Conservation (phyloP, 495 filamentous ascomycete genomes). For the Xylaria bambusicola region DNA sequence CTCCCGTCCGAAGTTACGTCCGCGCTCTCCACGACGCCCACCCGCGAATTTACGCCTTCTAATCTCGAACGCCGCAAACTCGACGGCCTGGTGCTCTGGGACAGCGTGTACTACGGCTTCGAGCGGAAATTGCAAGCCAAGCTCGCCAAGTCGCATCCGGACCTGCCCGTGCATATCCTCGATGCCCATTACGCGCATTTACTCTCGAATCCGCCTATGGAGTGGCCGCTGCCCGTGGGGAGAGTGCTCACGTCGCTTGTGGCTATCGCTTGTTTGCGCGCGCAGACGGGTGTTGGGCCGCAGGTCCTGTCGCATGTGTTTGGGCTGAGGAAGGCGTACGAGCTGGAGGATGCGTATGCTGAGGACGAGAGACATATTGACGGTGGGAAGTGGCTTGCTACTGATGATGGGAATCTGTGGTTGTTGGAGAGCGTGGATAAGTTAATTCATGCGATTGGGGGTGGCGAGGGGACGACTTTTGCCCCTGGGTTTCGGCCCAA, state of each 20-base stretch:
- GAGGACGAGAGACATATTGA: conserved; percentile 50
- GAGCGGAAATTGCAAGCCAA: conserved; percentile 66
- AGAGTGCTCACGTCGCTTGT: conserved; percentile 67
- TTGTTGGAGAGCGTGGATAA: conserved; percentile 67
- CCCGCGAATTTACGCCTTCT: conserved; percentile 45
- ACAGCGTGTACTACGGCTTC: conserved; percentile 71
- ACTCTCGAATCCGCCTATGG: conserved; percentile 58
- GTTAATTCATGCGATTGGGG: conserved; percentile 65
- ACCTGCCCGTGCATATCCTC: conserved; percentile 76
- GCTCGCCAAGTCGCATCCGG: conserved; percentile 67
- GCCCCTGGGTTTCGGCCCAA: conserved; percentile 54
- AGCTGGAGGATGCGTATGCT: conserved; percentile 61
- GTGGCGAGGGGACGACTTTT: conserved; percentile 60
- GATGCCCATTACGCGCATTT: conserved; percentile 69
- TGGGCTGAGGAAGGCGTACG: conserved; percentile 67
- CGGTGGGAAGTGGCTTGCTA: conserved; percentile 64
- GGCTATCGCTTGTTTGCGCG: conserved; percentile 67
- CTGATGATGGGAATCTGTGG: conserved; percentile 74
- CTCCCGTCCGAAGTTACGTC: conserved; percentile 52
- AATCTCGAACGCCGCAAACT: conserved; percentile 55
- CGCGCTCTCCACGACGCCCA: conserved; percentile 49
- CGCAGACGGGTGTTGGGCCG: conserved; percentile 76
- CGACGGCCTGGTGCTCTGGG: conserved; percentile 66
- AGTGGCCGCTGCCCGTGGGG: conserved; percentile 48
- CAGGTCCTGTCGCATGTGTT: conserved; percentile 77